phyloP scores from a whole-genome alignment of 2,329 filamentous ascomycete genomes.

The Trichoderma sp. region DNA sequence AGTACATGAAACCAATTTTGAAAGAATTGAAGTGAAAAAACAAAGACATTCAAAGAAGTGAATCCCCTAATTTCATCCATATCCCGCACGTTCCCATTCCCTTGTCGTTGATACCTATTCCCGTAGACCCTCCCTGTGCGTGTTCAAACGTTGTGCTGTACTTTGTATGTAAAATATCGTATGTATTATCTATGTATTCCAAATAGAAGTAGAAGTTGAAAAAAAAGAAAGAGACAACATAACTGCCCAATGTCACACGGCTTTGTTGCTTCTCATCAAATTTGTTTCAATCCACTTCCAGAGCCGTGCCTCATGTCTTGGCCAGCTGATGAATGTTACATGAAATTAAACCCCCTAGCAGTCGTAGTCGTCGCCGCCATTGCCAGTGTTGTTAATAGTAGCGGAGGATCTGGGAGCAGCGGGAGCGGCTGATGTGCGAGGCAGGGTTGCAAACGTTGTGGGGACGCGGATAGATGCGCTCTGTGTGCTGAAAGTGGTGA shows the following conservation, averaged over 20 bases:
- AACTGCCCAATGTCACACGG: background rate
- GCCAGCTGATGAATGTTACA: background rate
- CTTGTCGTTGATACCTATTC: background rate
- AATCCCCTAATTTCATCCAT: background rate
- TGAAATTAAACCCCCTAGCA: background rate
- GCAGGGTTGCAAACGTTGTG: conserved; percentile 13
- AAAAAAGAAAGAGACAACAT: background rate
- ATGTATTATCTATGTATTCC: conserved; percentile 14
- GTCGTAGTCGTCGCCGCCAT: background rate
- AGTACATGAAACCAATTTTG: background rate
- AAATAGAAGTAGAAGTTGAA: background rate
- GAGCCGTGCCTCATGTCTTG: background rate
- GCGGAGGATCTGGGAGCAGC: conserved; percentile 10
- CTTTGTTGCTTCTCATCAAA: background rate
- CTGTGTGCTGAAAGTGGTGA: background rate
- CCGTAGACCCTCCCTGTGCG: background rate
- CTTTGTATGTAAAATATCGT: conserved; percentile 9
- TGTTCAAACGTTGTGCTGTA: background rate
- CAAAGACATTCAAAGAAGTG: background rate
- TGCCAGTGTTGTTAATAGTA: background rate
- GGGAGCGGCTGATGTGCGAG: background rate
- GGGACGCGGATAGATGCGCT: background rate
- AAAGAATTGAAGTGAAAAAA: background rate
- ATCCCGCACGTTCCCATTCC: background rate
- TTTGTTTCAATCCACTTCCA: background rate